These are phyloP conservation scores for Vickermania ingenoplastis DNA, from an alignment of 208 protist species.

Conservation along the genomic window DNA sequence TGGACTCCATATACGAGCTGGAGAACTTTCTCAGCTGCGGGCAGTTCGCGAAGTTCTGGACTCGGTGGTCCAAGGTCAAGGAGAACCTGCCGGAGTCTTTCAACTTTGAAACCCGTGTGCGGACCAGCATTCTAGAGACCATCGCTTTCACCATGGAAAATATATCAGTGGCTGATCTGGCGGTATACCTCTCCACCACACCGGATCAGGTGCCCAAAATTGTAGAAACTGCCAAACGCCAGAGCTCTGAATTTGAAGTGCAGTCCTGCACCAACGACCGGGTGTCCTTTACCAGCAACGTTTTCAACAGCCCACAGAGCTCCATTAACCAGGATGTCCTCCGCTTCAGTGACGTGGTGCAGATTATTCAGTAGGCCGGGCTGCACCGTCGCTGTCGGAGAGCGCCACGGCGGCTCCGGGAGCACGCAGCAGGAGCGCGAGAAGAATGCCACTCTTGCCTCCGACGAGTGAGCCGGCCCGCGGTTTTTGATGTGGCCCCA, in stretches of 20 bases:
- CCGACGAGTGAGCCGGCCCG: too few species aligned
- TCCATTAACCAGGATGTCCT: constrained; percentile 45
- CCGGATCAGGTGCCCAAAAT: constrained; percentile 30
- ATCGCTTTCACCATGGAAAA: constrained; percentile 57
- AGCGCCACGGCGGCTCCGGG: not conserved
- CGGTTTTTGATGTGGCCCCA: too few species aligned
- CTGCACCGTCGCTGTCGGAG: not conserved
- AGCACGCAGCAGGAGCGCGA: not conserved
- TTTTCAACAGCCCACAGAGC: constrained; percentile 65
- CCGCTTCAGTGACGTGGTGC: constrained; percentile 45
- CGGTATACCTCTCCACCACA: constrained; percentile 46
- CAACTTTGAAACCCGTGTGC: constrained; percentile 68
- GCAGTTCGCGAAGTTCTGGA: constrained; percentile 71
- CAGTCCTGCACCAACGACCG: constrained; percentile 26
- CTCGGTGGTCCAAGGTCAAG: constrained; percentile 53
- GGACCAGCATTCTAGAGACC: constrained; percentile 65
- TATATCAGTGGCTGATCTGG: constrained; percentile 35
- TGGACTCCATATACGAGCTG: constrained; percentile 77
- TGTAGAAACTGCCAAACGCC: constrained; percentile 44
- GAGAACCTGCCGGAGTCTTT: constrained; percentile 59
- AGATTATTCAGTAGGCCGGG: not conserved
- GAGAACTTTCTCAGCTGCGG: constrained; percentile 83
- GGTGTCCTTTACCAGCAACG: constrained; percentile 50
- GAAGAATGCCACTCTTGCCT: too few species aligned
- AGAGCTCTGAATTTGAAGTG: constrained; percentile 38